Evolutionary conservation across 192 early-diverging fungal species (phyloP).

Genomic region (Coemansia sp.): DNA sequence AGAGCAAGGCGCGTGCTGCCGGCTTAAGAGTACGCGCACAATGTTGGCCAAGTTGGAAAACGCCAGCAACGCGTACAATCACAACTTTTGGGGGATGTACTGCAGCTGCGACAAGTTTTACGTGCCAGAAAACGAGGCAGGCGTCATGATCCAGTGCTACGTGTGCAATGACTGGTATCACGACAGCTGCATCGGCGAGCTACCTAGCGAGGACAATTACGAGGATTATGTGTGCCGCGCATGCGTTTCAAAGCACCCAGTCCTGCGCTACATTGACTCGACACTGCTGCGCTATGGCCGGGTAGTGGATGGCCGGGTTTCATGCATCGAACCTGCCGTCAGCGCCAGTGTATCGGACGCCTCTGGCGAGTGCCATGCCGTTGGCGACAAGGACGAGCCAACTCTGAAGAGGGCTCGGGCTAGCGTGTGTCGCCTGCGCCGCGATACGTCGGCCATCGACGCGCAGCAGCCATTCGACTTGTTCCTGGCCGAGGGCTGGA

Average conservation of each 20-base stretch:
- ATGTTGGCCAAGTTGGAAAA: slow-evolving; percentile 51
- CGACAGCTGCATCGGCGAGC: slow-evolving; percentile 68
- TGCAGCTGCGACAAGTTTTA: slow-evolving; percentile 86
- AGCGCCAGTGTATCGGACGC: background rate
- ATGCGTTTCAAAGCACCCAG: slow-evolving; percentile 26
- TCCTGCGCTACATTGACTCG: slow-evolving; percentile 37
- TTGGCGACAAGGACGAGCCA: slow-evolving; percentile 4
- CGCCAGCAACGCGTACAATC: slow-evolving; percentile 75
- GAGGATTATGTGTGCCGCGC: slow-evolving; percentile 49
- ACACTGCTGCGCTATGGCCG: slow-evolving; percentile 19
- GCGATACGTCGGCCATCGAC: slow-evolving; percentile 33
- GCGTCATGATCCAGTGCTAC: slow-evolving; percentile 84
- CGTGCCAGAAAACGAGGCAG: slow-evolving; percentile 71
- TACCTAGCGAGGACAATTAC: slow-evolving; percentile 35
- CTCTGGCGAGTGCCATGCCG: background rate
- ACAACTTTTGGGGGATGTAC: slow-evolving; percentile 83
- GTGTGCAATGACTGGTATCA: slow-evolving; percentile 90
- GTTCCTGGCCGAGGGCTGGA: slow-evolving; percentile 76
- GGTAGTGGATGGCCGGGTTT: slow-evolving; percentile 15
- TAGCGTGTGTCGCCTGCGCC: slow-evolving; percentile 18
- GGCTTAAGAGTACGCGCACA: slow-evolving; percentile 23
- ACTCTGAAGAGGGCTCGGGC: slow-evolving; percentile 18
- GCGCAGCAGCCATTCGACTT: slow-evolving; percentile 60
- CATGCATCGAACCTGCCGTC: background rate
- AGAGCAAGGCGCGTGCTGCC: slow-evolving; percentile 18